Evolutionary conservation across 1,139 yeast genomes (phyloP).

Genomic region (Pneumocystis murina): DNA sequence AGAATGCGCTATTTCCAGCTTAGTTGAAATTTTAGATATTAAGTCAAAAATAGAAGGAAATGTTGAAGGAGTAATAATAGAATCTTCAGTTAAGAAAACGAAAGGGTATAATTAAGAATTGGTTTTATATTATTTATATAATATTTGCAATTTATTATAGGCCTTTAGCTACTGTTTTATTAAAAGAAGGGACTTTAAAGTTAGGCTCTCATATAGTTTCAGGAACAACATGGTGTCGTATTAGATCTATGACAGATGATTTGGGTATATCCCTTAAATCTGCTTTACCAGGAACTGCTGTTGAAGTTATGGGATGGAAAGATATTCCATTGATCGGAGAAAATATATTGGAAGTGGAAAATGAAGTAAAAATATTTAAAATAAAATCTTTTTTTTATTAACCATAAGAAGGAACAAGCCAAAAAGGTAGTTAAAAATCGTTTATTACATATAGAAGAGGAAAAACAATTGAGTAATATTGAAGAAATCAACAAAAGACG

Average conservation of each 20-base stretch:
- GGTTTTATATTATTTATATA: neutral
- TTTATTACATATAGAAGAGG: slow-evolving; percentile 38
- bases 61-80: slow-evolving; percentile 80
- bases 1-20: slow-evolving; percentile 75
- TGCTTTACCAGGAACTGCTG: slow-evolving; percentile 85
- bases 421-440: slow-evolving; percentile 24
- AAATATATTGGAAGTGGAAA: slow-evolving; percentile 57
- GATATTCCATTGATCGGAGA: slow-evolving; percentile 89
- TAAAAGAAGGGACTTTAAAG: slow-evolving; percentile 62
- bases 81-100: slow-evolving; percentile 69
- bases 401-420: slow-evolving; percentile 10
- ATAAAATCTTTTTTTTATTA: slow-evolving; percentile 22
- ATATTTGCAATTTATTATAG: slow-evolving; percentile 3
- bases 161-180: slow-evolving; percentile 67
- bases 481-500: slow-evolving; percentile 49
- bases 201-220: slow-evolving; percentile 63
- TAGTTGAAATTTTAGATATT: slow-evolving; percentile 71
- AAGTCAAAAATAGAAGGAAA: slow-evolving; percentile 39
- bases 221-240: slow-evolving; percentile 76
- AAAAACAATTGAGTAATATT: slow-evolving; percentile 50
- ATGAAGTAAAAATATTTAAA: slow-evolving; percentile 50
- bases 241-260: slow-evolving; percentile 69
- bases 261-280: slow-evolving; percentile 43
- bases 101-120: slow-evolving; percentile 33
- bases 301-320: slow-evolving; percentile 89